phyloP scores from a whole-genome alignment of 495 filamentous ascomycete genomes.

The Aspergillus sparsus region DNA sequence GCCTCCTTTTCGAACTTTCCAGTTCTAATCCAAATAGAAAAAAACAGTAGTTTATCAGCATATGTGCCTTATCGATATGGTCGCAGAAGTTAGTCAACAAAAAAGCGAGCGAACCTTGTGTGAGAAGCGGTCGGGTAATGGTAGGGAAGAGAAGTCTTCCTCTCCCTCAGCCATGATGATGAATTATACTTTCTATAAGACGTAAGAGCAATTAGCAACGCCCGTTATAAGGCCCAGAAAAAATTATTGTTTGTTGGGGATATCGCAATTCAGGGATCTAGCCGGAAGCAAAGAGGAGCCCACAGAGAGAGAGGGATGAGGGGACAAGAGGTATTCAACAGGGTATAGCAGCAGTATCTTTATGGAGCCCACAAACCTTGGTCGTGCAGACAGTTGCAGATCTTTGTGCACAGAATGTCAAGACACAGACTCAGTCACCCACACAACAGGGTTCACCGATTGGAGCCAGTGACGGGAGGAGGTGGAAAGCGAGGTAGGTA shows the following conservation, averaged over 20 bases:
- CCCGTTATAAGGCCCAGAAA: neutral
- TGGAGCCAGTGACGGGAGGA: neutral
- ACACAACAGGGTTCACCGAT: constrained; percentile 14
- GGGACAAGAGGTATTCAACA: neutral
- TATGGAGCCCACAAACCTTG: constrained; percentile 24
- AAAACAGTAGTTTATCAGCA: constrained; percentile 24
- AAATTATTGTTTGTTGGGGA: neutral
- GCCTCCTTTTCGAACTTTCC: constrained; percentile 95
- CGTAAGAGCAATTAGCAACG: constrained; percentile 6
- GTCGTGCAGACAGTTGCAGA: constrained; percentile 26
- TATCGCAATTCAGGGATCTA: neutral
- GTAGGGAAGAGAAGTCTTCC: constrained; percentile 81
- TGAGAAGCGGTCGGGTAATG: constrained; percentile 77
- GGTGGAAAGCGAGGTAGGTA: neutral
- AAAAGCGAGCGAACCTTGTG: constrained; percentile 68
- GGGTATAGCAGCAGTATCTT: neutral
- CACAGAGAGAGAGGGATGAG: neutral
- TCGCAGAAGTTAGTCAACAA: neutral
- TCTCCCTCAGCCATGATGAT: constrained; percentile 58
- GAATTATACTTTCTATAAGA: constrained; percentile 17
- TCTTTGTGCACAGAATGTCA: constrained; percentile 16
- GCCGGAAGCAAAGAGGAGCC: neutral
- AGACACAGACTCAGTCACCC: neutral
- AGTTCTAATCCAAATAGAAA: constrained; percentile 57
- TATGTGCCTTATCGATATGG: neutral